These are phyloP conservation scores for Periglandula ipomoeae DNA, from an alignment of 2,329 filamentous ascomycete genomes.

Conservation along the genomic window DNA sequence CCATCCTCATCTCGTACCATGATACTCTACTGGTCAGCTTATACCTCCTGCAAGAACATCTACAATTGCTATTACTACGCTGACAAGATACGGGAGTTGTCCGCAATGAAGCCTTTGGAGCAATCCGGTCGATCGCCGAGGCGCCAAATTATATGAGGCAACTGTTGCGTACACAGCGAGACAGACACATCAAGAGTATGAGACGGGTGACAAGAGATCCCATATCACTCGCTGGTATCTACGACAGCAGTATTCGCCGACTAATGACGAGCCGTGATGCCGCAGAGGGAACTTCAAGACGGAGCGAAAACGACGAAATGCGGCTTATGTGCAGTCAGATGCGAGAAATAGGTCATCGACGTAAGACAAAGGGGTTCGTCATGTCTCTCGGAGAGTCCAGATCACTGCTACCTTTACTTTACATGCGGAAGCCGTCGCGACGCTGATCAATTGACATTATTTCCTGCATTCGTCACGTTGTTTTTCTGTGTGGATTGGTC, in stretches of 20 bases:
- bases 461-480: too few relatives aligned
- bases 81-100: background rate
- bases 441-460: too few relatives aligned
- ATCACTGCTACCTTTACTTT: too few relatives aligned
- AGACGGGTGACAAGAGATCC: background rate
- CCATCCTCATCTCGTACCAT: background rate
- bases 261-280: background rate
- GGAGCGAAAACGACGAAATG: background rate
- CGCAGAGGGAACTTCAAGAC: background rate
- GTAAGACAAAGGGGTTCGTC: background rate
- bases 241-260: background rate
- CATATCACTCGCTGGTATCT: background rate
- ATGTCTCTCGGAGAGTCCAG: background rate
- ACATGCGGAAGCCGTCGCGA: too few relatives aligned
- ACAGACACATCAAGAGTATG: background rate
- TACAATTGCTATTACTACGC: background rate
- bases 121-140: background rate
- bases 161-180: background rate
- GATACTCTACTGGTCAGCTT: background rate
- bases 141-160: background rate
- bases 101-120: too few relatives aligned
- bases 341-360: background rate
- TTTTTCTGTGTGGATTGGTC: too few relatives aligned
- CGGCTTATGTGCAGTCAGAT: background rate
- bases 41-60: background rate